These are phyloP conservation scores for Sporothrix euskadiensis DNA, from an alignment of 2,329 filamentous ascomycete genomes.

Conservation along the genomic window DNA sequence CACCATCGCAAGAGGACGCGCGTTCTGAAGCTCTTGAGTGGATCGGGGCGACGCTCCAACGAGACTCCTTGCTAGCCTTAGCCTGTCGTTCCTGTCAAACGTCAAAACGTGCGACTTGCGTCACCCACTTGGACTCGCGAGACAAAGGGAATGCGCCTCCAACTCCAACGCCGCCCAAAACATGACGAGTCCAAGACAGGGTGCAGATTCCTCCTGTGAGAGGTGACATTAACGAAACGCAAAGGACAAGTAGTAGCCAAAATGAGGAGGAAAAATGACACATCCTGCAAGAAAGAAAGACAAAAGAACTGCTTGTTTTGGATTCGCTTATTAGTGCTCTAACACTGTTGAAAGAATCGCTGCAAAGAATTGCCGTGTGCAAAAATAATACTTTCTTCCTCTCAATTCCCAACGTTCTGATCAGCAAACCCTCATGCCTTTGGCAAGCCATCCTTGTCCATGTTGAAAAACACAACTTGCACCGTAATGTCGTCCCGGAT, in stretches of 20 bases:
- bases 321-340: not conserved
- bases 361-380: not conserved
- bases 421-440: not conserved
- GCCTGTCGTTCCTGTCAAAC: not conserved
- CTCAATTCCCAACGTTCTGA: not conserved
- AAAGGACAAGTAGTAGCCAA: not conserved
- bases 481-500: slow-evolving; percentile 57
- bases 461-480: slow-evolving; percentile 18
- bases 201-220: not conserved
- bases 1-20: not conserved
- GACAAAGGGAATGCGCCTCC: not conserved
- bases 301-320: too few species aligned
- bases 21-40: not conserved
- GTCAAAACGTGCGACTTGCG: slow-evolving; percentile 9
- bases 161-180: not conserved
- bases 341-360: not conserved
- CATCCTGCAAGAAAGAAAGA: not conserved
- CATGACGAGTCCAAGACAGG: not conserved
- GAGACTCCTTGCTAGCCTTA: not conserved
- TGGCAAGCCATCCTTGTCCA: not conserved
- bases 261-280: not conserved
- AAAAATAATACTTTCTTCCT: not conserved
- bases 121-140: not conserved
- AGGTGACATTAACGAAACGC: not conserved
- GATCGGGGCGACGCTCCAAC: not conserved